Conservation (phyloP, 1,139 yeast species). For the Candida mesenterica region DNA sequence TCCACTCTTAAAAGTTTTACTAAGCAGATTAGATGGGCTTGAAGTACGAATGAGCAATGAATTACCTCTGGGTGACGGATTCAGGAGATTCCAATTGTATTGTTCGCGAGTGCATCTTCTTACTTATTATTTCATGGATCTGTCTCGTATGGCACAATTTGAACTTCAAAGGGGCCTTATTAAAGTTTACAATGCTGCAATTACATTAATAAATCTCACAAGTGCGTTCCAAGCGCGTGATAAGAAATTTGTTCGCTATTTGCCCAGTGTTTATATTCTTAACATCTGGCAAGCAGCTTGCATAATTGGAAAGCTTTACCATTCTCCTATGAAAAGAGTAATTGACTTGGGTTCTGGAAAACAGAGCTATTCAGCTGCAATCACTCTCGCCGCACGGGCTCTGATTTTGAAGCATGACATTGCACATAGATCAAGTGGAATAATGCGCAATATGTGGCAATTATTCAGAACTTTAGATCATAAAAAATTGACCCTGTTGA, state of each 20-base stretch:
- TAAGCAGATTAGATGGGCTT: constrained; percentile 70
- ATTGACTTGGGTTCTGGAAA: constrained; percentile 75
- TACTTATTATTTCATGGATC: constrained; percentile 79
- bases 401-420: constrained; percentile 88
- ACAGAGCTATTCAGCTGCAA: constrained; percentile 67
- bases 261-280: constrained; percentile 80
- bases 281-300: constrained; percentile 92
- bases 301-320: constrained; percentile 72
- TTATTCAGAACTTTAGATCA: constrained; percentile 61
- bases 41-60: constrained; percentile 50
- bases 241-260: constrained; percentile 63
- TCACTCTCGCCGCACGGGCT: constrained; percentile 69
- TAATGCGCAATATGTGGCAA: constrained; percentile 94
- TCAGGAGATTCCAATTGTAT: constrained; percentile 64
- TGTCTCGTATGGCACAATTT: constrained; percentile 49
- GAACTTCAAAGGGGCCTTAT: constrained; percentile 76
- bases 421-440: constrained; percentile 89
- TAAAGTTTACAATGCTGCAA: constrained; percentile 75
- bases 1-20: constrained; percentile 68
- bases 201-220: constrained; percentile 67
- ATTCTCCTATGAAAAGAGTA: constrained; percentile 65
- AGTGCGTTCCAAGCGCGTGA: constrained; percentile 58
- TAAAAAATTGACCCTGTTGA: constrained; percentile 32
- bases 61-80: constrained; percentile 49
- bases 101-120: constrained; percentile 76